Evolutionary conservation across 2,329 filamentous ascomycete genomes (phyloP).

Genomic region (Exophiala calicioides): DNA sequence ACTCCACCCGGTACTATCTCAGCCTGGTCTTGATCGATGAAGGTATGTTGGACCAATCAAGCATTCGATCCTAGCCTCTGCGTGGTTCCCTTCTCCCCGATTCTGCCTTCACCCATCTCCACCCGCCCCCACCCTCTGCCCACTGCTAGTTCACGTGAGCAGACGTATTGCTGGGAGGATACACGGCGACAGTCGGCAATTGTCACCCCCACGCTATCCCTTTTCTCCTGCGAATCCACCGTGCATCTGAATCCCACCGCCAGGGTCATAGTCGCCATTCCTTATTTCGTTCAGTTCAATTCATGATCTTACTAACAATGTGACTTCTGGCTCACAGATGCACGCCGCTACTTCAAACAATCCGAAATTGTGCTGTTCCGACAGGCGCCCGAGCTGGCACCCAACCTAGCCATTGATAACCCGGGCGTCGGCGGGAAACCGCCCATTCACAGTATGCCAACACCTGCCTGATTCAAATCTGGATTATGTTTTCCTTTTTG

Average conservation of each 20-base stretch:
- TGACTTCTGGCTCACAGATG: constrained; percentile 59
- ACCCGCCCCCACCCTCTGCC: background rate
- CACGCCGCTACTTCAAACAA: constrained; percentile 97
- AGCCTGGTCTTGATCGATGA: constrained; percentile 95
- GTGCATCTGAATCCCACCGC: background rate
- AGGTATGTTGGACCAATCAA: constrained; percentile 66
- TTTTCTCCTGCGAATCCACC: constrained; percentile 1
- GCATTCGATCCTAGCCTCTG: no score
- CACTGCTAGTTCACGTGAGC: no score
- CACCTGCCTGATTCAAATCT: constrained; percentile 30
- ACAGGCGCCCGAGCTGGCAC: constrained; percentile 56
- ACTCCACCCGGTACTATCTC: constrained; percentile 95
- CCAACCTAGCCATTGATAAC: constrained; percentile 28
- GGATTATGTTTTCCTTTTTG: no score
- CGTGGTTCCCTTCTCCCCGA: no score
- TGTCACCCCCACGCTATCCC: constrained; percentile 28
- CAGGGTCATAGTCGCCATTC: no score
- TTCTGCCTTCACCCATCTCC: constrained; percentile 11
- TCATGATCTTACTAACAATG: constrained; percentile 1
- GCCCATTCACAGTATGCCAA: constrained; percentile 24
- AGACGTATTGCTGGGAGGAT: no score
- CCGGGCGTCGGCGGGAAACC: constrained; percentile 30
- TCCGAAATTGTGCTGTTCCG: constrained; percentile 97
- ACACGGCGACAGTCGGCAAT: constrained; percentile 36
- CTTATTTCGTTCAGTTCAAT: no score